phyloP scores from a whole-genome alignment of 305 asterid species.

The Caryopteris hybrid region DNA sequence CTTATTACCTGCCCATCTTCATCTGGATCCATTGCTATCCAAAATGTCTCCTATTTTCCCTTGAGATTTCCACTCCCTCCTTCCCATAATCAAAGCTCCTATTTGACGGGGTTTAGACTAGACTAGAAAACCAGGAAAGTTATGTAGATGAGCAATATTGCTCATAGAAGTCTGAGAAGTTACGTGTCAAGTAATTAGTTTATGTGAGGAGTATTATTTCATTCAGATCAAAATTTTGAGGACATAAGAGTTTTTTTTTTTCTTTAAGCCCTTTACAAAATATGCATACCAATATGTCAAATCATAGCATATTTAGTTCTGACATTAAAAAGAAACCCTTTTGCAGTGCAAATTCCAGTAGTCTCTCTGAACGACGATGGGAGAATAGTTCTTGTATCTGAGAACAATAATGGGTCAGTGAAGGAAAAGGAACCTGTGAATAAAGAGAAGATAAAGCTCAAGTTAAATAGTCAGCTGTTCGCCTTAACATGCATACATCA shows the following conservation, averaged over 20 bases:
- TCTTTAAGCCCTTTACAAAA: too few relatives aligned
- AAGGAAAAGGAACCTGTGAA: conserved; percentile 65
- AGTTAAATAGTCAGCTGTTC: conserved; percentile 45
- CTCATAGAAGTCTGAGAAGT: background rate
- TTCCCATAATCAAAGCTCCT: background rate
- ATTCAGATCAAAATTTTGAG: background rate
- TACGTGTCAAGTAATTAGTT: too few relatives aligned
- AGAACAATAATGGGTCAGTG: conserved; percentile 41
- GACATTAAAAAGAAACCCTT: conserved; percentile 5
- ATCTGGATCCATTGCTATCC: background rate
- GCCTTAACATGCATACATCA: conserved; percentile 80
- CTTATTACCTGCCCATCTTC: background rate
- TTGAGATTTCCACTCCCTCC: background rate
- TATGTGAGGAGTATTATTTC: background rate
- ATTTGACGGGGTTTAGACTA: background rate
- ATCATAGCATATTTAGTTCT: background rate
- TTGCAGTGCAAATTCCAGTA: conserved; percentile 79
- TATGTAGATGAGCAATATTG: background rate
- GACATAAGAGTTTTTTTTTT: too few relatives aligned
- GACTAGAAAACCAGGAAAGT: background rate
- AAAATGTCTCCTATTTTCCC: background rate
- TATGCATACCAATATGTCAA: background rate
- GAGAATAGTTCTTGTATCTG: conserved; percentile 59
- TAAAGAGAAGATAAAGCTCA: conserved; percentile 71
- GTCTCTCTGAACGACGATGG: conserved; percentile 83